Percentiles rank a stretch among this genome's conserved stretches.
Conservation (phyloP, 2,329 filamentous ascomycete genomes). For the Claviceps digitariae region DNA sequence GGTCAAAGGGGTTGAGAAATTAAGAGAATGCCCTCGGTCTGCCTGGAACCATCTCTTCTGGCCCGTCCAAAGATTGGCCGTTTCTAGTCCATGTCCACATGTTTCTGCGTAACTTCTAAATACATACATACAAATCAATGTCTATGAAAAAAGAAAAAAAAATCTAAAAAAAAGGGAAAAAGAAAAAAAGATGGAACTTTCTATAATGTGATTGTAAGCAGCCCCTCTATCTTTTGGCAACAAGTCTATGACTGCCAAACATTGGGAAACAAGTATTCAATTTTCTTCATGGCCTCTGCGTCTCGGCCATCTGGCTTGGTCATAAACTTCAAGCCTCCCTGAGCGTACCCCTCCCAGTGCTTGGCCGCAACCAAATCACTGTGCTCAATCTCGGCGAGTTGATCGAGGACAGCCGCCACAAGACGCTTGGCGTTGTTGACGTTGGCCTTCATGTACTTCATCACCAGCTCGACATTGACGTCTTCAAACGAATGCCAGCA, state of each 20-base stretch:
- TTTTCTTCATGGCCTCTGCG: constrained; percentile 61
- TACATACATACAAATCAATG: background rate
- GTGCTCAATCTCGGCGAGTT: constrained; percentile 67
- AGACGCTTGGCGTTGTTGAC: constrained; percentile 74
- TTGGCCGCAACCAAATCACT: constrained; percentile 62
- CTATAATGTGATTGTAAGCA: background rate
- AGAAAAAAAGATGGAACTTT: background rate
- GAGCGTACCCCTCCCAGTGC: constrained; percentile 64
- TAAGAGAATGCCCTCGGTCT: too few species aligned
- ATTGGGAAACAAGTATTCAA: constrained; percentile 78
- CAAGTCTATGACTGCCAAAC: constrained; percentile 41
- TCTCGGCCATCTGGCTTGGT: constrained; percentile 66
- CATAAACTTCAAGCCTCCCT: constrained; percentile 67
- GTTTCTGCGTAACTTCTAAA: background rate
- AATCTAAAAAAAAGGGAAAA: background rate
- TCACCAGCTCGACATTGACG: constrained; percentile 93
- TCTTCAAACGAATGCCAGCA: constrained; percentile 81
- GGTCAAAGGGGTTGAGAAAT: too few species aligned
- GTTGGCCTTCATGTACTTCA: constrained; percentile 93
- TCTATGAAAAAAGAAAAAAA: background rate
- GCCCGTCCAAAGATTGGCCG: too few species aligned
- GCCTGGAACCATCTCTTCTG: too few species aligned
- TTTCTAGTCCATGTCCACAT: too few species aligned
- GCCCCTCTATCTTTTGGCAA: too few species aligned
- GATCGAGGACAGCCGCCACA: constrained; percentile 76